phyloP scores from a whole-genome alignment of 2,329 filamentous ascomycete genomes.

The Talaromyces albobiverticillius region DNA sequence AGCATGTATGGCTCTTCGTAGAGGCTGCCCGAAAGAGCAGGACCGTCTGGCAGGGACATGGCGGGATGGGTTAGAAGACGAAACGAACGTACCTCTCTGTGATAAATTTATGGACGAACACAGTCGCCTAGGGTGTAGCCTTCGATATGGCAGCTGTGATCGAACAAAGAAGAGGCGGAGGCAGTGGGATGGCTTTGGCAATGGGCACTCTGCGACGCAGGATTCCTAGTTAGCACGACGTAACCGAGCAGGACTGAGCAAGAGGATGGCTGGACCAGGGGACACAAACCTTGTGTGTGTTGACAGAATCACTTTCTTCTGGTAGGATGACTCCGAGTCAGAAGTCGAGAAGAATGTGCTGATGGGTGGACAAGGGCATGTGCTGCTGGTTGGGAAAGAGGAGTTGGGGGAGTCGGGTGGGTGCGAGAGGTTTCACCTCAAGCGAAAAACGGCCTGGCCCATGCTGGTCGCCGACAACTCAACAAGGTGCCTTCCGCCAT shows the following conservation, averaged over 20 bases:
- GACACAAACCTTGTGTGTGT: not conserved
- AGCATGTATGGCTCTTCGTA: not conserved
- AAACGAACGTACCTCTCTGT: conserved; percentile 31
- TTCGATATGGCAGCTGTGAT: conserved; percentile 19
- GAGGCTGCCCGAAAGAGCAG: conserved; percentile 7
- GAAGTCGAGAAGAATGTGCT: not conserved
- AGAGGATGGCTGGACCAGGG: conserved; percentile 17
- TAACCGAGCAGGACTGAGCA: conserved; percentile 12
- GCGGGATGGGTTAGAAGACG: conserved; percentile 31
- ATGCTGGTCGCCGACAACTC: conserved; percentile 21
- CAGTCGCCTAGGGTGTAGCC: conserved; percentile 28
- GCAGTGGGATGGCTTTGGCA: conserved; percentile 30
- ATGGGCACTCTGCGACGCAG: conserved; percentile 25
- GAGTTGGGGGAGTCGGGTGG: conserved; percentile 27
- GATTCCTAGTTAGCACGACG: conserved; percentile 33
- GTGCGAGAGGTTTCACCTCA: conserved; percentile 41
- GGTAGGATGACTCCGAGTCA: not conserved
- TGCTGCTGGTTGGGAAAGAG: conserved; percentile 17
- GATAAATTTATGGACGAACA: conserved; percentile 22
- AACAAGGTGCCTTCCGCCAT: conserved; percentile 4
- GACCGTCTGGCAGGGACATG: conserved; percentile 23
- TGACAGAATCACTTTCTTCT: not conserved
- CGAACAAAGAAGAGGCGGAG: conserved; percentile 21
- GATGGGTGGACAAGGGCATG: not conserved
- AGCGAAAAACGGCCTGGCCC: conserved; percentile 34